Base-by-base conservation (phyloP, 1,284 basidiomycete species). In the Termitomyces sp. region DNA sequence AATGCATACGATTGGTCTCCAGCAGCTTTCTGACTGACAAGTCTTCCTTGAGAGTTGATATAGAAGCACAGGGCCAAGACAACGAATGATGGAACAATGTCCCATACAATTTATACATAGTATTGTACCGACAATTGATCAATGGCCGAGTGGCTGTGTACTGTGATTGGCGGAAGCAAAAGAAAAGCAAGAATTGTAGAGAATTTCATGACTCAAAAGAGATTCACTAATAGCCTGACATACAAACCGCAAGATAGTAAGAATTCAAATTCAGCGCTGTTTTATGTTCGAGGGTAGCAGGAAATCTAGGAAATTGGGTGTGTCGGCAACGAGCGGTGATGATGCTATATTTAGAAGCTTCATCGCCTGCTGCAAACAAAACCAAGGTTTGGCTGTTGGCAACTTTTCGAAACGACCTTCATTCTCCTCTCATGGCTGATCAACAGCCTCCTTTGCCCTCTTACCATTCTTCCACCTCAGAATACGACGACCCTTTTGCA, bases 401-500 rank as follows among this genome's bases (percentile, higher is more conserved):
- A 44, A 40, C 17, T 45, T 34, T 36, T 52, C 19, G n/a, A 17
- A 30, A 44, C 54, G 34, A 52, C 55, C 50, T 57, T 41, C 57
- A 84, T 83, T 24, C 50, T 51, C 39, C 33, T 52, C 58, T 44
- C 55, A 84, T 83, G 81, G 72, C 78, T 52, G 73, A 77, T 63
- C 68, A 70, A 58, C 76, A 78, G 57, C 76, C 78, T 39, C 71
- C 75, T 49, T 65, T 74, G 39, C 72, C 74, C 50, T 66, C 70
- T 54, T 66, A 70, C 52, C 72, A 72, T 12, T 66, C 71, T 54
- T 67, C 69, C 58, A 64, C 61, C 36, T 68, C 73, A 47, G 67
- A 64, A 17, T 78, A 75, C 57, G 73, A 70, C n/a, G 84, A 90
- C 67, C 88, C 88, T 17, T 90, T 89, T 65, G 76, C 80, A 51